Evolutionary conservation across 768 basidiomycete species (phyloP), one percentile per base, ranked within the genome.

Genomic region (Crepidotus variabilis): DNA sequence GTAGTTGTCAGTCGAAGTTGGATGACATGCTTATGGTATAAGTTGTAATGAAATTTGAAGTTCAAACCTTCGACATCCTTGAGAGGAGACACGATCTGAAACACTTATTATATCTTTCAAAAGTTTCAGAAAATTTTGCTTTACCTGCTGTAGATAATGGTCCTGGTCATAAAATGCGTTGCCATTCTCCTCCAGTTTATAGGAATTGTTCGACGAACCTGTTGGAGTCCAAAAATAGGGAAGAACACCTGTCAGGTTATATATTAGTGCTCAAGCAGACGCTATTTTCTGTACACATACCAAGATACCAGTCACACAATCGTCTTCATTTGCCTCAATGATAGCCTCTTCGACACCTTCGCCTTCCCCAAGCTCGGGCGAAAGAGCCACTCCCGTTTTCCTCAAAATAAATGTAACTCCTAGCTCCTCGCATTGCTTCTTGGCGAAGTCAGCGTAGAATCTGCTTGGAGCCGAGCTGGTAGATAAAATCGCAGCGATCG

Each of bases 61-160:
- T 99, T 86, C 52, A 99, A 79, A 2, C 97, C 96, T 72, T 99
- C 97, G 58, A 99, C 97, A 63, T 99, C 97, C 73, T 99, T 99
- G 60, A 89, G 81, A 2, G 97, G 94, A 0, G 93, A 94, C 6
- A 99, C 94, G 55, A 98, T 85, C 90, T 92, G 28, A 8, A 28
- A 28, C 3, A 4, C 8, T 28, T 28, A 55, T 32, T 52, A 22
- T 50, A 34, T 55, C 18, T 45, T 14, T 24, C 10, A 47, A 20
- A 14, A 39, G 24, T 21, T 20, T 13, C 21, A 7, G 28, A 50
- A 36, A 51, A 23, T 18, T n/a, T 23, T 28, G 6, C 72, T 58
- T 18, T 62, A 87, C 90, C 77, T 98, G 96, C 71, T 99, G 97
- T 54, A 99, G 77, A 70, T 99, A 99, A 67, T 96, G 93, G 68